Evolutionary conservation across 305 asterid species (phyloP).

Genomic region (Rubia balearica): DNA sequence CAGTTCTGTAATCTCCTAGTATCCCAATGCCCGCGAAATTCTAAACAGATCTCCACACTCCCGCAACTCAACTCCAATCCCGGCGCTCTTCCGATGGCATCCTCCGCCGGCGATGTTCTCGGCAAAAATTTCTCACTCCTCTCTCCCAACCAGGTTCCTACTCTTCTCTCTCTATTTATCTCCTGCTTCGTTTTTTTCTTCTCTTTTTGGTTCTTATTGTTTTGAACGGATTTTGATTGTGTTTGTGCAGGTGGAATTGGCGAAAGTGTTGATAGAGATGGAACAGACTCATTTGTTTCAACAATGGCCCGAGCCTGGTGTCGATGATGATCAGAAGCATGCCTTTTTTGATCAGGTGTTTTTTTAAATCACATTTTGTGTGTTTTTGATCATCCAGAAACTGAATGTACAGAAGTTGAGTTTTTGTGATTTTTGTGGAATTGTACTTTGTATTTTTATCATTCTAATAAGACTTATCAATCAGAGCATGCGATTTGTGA

Average conservation of each 20-base stretch:
- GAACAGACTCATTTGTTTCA: conserved; percentile 75
- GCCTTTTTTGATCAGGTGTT: conserved; percentile 78
- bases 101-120: conserved; percentile 17
- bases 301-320: conserved; percentile 86
- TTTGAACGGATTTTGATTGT: conserved; percentile 2
- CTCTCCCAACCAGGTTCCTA: conserved; percentile 51
- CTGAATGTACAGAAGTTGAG: not conserved
- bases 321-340: conserved; percentile 62
- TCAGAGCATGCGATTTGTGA: not conserved
- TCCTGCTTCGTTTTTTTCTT: not conserved
- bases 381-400: not conserved
- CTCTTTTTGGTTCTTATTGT: not conserved
- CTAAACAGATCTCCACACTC: not conserved
- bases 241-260: conserved; percentile 62
- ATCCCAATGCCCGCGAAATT: not conserved
- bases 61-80: not conserved
- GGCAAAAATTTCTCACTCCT: conserved; percentile 42
- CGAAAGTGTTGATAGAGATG: conserved; percentile 56
- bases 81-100: not conserved
- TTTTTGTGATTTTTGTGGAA: not conserved
- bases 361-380: not conserved
- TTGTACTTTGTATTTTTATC: not conserved
- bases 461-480: not conserved
- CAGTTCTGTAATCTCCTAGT: not conserved
- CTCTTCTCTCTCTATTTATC: not conserved